phyloP scores from a whole-genome alignment of 305 asterid species.

The Rubia peregrina region DNA sequence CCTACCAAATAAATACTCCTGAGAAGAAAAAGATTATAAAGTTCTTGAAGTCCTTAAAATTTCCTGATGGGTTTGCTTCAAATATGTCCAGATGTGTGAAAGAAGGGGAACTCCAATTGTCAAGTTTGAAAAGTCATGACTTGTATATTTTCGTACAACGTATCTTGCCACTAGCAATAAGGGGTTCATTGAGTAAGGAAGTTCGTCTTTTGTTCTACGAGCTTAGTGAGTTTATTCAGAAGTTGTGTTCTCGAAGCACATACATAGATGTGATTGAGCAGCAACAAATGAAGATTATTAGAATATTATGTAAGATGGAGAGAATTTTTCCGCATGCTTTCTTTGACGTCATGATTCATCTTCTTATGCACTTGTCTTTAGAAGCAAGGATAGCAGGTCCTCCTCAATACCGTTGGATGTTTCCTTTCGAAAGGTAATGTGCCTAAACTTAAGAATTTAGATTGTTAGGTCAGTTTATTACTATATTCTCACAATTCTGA shows the following conservation, averaged over 20 bases:
- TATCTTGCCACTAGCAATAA: neutral
- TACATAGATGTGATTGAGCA: neutral
- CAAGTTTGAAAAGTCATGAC: neutral
- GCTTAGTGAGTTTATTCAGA: neutral
- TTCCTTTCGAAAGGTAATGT: neutral
- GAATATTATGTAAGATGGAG: neutral
- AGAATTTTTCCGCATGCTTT: neutral
- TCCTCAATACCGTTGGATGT: neutral
- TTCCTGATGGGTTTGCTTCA: neutral
- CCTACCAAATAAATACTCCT: neutral
- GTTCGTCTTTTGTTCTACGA: neutral
- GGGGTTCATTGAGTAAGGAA: neutral
- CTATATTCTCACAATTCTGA: too few relatives aligned
- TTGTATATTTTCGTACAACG: neutral
- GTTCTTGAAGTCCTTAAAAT: neutral
- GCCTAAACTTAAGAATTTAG: too few relatives aligned
- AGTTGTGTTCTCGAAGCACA: too few relatives aligned
- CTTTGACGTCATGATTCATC: neutral
- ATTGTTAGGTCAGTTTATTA: neutral
- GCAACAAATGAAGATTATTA: neutral
- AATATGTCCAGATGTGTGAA: neutral
- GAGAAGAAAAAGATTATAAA: neutral
- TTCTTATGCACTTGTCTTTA: neutral
- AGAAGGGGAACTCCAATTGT: neutral
- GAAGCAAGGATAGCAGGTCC: too few relatives aligned